phyloP scores from a whole-genome alignment of 139 green algal species.

The Zygnema cylindricum region DNA sequence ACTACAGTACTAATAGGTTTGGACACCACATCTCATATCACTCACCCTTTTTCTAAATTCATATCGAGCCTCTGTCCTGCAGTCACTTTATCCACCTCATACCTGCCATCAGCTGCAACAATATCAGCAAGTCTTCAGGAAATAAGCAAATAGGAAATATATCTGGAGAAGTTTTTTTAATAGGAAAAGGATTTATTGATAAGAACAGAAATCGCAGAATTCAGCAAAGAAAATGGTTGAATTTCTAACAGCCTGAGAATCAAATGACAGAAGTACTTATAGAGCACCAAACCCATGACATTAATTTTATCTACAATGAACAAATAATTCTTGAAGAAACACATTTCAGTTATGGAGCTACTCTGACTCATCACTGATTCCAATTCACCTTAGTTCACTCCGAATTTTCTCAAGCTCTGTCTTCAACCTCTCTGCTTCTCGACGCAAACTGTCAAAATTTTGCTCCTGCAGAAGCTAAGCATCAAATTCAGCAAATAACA shows the following conservation, averaged over 20 bases:
- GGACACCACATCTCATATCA: background rate
- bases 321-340: background rate
- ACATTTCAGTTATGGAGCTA: background rate
- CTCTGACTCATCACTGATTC: background rate
- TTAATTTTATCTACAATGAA: background rate
- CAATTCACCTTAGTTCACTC: conserved; percentile 78
- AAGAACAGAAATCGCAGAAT: no score
- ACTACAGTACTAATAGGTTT: conserved; percentile 4
- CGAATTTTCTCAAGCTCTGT: conserved; percentile 87
- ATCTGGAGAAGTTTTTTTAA: no score
- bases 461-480: conserved; percentile 42
- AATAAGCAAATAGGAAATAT: no score
- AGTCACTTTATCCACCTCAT: conserved; percentile 94
- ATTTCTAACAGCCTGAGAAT: background rate
- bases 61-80: conserved; percentile 89
- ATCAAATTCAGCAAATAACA: background rate
- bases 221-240: background rate
- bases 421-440: conserved; percentile 86
- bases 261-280: background rate
- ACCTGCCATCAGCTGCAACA: conserved; percentile 66
- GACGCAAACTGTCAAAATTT: conserved; percentile 63
- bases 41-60: conserved; percentile 93
- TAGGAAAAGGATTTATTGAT: no score
- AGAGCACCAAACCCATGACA: no score
- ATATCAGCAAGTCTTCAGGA: background rate